Evolutionary conservation across 495 filamentous ascomycete species (phyloP).

Genomic region (Clohesyomyces aquaticus): DNA sequence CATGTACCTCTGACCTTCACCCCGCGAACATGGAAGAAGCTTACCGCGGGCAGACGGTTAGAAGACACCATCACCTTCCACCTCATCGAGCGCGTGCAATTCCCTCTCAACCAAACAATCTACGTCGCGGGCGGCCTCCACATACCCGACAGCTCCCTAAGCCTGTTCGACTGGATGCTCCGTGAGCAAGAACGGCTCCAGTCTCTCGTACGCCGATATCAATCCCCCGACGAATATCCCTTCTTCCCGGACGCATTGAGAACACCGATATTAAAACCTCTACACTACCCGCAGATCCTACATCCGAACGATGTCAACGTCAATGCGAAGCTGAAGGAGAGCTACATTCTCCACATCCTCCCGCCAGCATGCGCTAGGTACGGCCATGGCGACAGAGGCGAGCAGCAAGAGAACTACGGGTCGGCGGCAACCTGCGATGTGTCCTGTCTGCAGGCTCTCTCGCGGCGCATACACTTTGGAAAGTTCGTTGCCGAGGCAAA

Average conservation of each 20-base stretch:
- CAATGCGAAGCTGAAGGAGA: conserved; percentile 81
- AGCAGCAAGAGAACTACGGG: conserved; percentile 92
- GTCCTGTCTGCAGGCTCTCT: conserved; percentile 85
- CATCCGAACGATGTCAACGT: conserved; percentile 90
- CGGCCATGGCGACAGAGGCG: conserved; percentile 75
- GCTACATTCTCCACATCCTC: conserved; percentile 81
- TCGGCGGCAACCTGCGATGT: conserved; percentile 92
- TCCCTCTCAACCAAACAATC: conserved; percentile 87
- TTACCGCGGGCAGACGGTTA: conserved; percentile 66
- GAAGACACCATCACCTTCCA: conserved; percentile 99
- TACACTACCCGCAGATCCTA: conserved; percentile 89
- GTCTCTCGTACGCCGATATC: conserved; percentile 91
- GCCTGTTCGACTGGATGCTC: conserved; percentile 93
- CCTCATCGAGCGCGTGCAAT: conserved; percentile 96
- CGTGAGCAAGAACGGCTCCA: conserved; percentile 86
- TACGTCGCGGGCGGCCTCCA: conserved; percentile 79
- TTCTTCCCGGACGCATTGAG: conserved; percentile 89
- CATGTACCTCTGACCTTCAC: conserved; percentile 63
- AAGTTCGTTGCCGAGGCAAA: conserved; percentile 99
- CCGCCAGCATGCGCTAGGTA: conserved; percentile 77
- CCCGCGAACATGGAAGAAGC: neutral
- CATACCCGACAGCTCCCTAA: conserved; percentile 72
- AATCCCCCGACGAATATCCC: conserved; percentile 95
- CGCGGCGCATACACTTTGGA: conserved; percentile 92
- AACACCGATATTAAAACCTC: conserved; percentile 79